Evolutionary conservation across 805 yeast genomes (phyloP).

Genomic region (Metschnikowia borealis): DNA sequence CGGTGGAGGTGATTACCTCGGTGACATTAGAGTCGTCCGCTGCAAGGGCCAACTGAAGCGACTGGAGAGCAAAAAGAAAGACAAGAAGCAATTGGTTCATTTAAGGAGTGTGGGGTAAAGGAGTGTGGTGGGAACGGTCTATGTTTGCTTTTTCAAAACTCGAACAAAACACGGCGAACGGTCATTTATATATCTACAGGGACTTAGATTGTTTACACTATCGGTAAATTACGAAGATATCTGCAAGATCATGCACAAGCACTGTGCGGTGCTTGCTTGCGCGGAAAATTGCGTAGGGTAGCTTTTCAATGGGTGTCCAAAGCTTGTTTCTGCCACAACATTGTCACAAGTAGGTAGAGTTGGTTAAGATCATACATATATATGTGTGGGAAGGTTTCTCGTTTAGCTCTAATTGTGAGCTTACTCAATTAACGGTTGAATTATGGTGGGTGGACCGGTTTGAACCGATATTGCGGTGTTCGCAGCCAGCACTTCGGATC

Average conservation of each 20-base stretch:
- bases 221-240: background rate
- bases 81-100: slow-evolving; percentile 4
- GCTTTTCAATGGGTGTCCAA: background rate
- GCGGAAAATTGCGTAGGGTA: background rate
- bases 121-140: background rate
- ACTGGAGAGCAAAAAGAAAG: slow-evolving; percentile 4
- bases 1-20: slow-evolving; percentile 14
- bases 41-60: slow-evolving; percentile 6
- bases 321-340: no score
- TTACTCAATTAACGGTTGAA: no score
- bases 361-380: no score
- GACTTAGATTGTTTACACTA: background rate
- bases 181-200: background rate
- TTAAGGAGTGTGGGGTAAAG: background rate
- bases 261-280: background rate
- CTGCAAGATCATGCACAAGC: slow-evolving; percentile 6
- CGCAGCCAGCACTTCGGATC: slow-evolving; percentile 1
- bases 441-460: background rate
- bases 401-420: no score
- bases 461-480: background rate
- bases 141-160: background rate
- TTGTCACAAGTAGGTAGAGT: no score
- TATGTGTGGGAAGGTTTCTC: no score
- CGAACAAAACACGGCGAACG: background rate
- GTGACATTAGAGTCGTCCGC: slow-evolving; percentile 11